phyloP scores from a whole-genome alignment of 106 monocot species.

The Dendrobium catenatum region DNA sequence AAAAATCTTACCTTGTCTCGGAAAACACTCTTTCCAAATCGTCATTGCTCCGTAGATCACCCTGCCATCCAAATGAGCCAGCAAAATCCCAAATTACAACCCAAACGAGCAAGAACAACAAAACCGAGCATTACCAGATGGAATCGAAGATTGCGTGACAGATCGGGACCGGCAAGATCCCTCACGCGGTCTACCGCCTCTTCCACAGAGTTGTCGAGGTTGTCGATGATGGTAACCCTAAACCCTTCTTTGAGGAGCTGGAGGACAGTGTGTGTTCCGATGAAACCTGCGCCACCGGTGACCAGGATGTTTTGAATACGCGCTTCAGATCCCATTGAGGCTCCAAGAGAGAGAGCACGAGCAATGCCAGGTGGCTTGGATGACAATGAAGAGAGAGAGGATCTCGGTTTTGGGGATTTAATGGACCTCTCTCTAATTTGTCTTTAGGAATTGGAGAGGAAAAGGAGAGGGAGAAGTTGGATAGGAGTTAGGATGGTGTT shows the following conservation, averaged over 20 bases:
- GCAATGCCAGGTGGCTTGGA: not conserved
- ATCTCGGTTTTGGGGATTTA: not conserved
- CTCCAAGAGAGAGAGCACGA: not conserved
- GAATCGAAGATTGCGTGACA: slow-evolving; percentile 44
- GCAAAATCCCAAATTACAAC: not conserved
- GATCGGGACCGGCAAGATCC: slow-evolving; percentile 45
- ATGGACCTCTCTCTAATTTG: not conserved
- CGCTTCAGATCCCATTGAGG: slow-evolving; percentile 17
- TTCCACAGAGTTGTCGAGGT: slow-evolving; percentile 59
- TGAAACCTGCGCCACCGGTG: slow-evolving; percentile 77
- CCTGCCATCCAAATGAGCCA: slow-evolving; percentile 10
- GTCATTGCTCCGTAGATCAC: slow-evolving; percentile 22
- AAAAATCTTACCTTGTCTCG: slow-evolving; percentile 1
- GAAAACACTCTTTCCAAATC: slow-evolving; percentile 19
- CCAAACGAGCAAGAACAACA: not conserved
- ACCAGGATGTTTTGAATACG: slow-evolving; percentile 36
- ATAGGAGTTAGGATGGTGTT: no score
- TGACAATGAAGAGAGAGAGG: not conserved
- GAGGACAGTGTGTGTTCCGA: slow-evolving; percentile 71
- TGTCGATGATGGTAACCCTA: slow-evolving; percentile 56
- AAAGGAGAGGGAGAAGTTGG: no score
- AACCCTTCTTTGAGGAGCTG: slow-evolving; percentile 64
- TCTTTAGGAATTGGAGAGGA: not conserved
- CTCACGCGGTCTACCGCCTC: slow-evolving; percentile 52
- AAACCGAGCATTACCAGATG: slow-evolving; percentile 24